Base-by-base conservation (phyloP, 495 filamentous ascomycete genomes). In the Cairneyella variabilis region DNA sequence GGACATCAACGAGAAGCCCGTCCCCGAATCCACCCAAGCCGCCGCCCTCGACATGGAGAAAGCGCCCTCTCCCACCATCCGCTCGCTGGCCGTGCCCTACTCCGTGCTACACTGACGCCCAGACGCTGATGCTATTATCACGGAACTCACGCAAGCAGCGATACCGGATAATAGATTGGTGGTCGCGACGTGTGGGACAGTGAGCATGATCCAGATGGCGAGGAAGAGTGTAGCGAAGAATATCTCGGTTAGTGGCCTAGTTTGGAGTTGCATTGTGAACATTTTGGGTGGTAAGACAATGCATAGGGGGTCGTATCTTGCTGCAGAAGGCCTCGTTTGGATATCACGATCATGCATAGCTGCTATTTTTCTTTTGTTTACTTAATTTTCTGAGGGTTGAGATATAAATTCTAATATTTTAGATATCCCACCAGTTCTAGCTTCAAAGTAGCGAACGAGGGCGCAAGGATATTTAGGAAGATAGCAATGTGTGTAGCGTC, bases 231-330 rank as follows among this genome's bases (percentile, higher is more conserved):
- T 73, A n/a, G 76, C 76, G 16, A 63, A 63, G 30, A 69, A 70
- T 54, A 80, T 82, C 8, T 63, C 62, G 0, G 60, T 71, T 3
- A 67, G 69, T 11, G 77, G 4, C 74, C 77, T 3, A 73, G 67
- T 17, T 68, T 81, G 9, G 76, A 79, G 60, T 61, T 80, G 46
- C 73, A 78, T 62, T 76, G 71, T 53, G 76, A 79, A 60, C 70
- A 78, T 64, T 83, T 83, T 61, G 76, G 74, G 3, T 82, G 73
- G 74, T 79, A 52, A 34, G 16, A n/a, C n/a, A n/a, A n/a, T n/a
- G n/a, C n/a, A n/a, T n/a, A n/a, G n/a, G n/a, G n/a, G n/a, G n/a
- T n/a, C n/a, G n/a, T n/a, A n/a, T n/a, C n/a, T n/a, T n/a, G n/a
- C n/a, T n/a, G n/a, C n/a, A n/a, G n/a, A n/a, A n/a, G n/a, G n/a